phyloP scores from a whole-genome alignment of 176 grass and related monocot genomes.

The Zea luxurians region DNA sequence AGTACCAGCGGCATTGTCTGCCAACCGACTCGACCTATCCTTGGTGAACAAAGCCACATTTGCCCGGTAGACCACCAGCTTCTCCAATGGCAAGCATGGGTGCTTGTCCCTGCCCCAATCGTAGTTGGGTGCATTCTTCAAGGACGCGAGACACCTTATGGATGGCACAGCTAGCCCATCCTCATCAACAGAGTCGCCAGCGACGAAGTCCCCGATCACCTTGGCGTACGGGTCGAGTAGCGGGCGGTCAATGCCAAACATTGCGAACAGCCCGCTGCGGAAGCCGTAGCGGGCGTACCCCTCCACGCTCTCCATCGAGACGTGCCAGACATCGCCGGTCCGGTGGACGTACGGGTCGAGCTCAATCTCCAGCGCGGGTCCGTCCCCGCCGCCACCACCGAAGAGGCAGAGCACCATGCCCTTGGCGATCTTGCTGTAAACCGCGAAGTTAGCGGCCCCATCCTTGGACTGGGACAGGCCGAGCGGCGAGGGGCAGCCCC shows the following conservation, averaged over 20 bases:
- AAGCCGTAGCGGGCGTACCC: constrained; percentile 69
- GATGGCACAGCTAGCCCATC: constrained; percentile 43
- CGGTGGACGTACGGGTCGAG: constrained; percentile 74
- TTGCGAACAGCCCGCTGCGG: constrained; percentile 57
- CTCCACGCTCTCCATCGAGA: constrained; percentile 52
- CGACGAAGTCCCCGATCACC: constrained; percentile 51
- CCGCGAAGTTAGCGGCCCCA: constrained; percentile 67
- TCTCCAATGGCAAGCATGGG: constrained; percentile 68
- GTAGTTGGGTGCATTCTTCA: constrained; percentile 44
- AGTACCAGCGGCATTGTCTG: constrained; percentile 42
- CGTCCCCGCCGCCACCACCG: constrained; percentile 21
- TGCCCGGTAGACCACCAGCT: constrained; percentile 79
- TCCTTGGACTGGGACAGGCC: constrained; percentile 57
- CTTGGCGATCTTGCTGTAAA: constrained; percentile 65
- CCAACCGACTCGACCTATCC: constrained; percentile 50
- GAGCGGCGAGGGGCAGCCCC: constrained; percentile 63
- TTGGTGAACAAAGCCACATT: constrained; percentile 71
- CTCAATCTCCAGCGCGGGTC: constrained; percentile 67
- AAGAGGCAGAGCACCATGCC: constrained; percentile 69
- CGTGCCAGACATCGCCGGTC: constrained; percentile 76
- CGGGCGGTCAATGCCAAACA: constrained; percentile 46
- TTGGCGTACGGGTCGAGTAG: constrained; percentile 84
- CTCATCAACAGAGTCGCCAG: constrained; percentile 37
- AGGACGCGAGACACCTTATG: constrained; percentile 53
- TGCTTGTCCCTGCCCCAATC: constrained; percentile 58